These are phyloP conservation scores for Helotiales sp. DNA, from an alignment of 2,329 filamentous ascomycete genomes.

Conservation along the genomic window DNA sequence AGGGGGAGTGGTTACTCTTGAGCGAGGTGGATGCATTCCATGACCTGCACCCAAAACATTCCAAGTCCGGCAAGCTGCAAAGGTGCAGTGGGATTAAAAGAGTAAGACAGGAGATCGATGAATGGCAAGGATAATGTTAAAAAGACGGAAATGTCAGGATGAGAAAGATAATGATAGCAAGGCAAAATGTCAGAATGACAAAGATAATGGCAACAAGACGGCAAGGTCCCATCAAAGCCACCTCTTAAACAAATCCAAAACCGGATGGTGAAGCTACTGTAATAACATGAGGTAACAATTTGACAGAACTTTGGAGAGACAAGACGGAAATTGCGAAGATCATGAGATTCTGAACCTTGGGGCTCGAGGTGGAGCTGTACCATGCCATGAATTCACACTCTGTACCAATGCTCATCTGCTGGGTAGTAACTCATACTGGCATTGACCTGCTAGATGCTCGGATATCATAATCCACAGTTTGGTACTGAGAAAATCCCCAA, in stretches of 20 bases:
- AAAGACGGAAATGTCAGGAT: no score
- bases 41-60: no score
- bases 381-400: not conserved
- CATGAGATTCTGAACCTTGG: not conserved
- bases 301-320: not conserved
- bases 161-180: no score
- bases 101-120: no score
- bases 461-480: not conserved
- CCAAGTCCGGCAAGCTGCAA: no score
- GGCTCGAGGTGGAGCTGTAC: not conserved
- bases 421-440: no score
- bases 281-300: not conserved
- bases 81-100: no score
- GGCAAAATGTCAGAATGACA: no score
- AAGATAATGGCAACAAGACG: not conserved
- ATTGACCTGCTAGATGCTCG: not conserved
- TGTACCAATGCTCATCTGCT: not conserved
- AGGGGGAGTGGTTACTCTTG: no score
- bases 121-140: no score
- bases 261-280: not conserved
- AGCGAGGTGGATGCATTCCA: no score
- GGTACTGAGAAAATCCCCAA: not conserved
- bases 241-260: slow-evolving; percentile 22
- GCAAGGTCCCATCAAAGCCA: slow-evolving; percentile 14
- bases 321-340: not conserved